phyloP scores from a whole-genome alignment of 306 rosid species.

The Casuarina glauca region DNA sequence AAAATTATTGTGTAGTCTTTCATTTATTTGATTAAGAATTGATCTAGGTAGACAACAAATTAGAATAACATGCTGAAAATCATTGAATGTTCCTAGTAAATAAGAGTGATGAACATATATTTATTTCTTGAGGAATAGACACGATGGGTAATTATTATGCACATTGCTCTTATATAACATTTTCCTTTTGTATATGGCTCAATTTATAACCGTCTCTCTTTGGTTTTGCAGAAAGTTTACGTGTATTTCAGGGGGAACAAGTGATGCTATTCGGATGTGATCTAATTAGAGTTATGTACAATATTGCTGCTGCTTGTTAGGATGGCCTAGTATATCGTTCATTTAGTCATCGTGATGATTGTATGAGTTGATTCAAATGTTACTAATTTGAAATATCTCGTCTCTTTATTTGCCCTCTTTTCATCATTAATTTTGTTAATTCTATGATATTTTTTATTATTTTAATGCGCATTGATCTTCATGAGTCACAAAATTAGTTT shows the following conservation, averaged over 20 bases:
- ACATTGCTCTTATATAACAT: not conserved
- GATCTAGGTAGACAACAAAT: not conserved
- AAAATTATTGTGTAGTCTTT: not conserved
- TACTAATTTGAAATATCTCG: not conserved
- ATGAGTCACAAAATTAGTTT: no score
- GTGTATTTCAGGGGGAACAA: conserved; percentile 84
- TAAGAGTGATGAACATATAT: not conserved
- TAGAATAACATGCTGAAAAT: not conserved
- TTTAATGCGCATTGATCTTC: no score
- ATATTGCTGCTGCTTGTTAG: conserved; percentile 25
- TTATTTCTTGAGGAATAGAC: not conserved
- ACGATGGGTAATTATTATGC: not conserved
- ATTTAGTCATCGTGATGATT: conserved; percentile 7
- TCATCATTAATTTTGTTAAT: not conserved
- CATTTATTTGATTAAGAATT: not conserved
- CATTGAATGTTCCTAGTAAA: not conserved
- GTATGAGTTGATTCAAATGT: not conserved
- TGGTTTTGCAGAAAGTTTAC: conserved; percentile 82
- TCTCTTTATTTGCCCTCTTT: not conserved
- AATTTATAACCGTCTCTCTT: conserved; percentile 10
- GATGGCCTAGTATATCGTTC: conserved; percentile 42
- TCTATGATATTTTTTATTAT: no score
- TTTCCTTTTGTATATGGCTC: not conserved
- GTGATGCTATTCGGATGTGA: conserved; percentile 47
- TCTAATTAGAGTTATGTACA: conserved; percentile 19